Percentiles rank a stretch among this genome's conserved stretches.
phyloP scores from a whole-genome alignment of 495 filamentous ascomycete species.

The Hypoxylon rickii region DNA sequence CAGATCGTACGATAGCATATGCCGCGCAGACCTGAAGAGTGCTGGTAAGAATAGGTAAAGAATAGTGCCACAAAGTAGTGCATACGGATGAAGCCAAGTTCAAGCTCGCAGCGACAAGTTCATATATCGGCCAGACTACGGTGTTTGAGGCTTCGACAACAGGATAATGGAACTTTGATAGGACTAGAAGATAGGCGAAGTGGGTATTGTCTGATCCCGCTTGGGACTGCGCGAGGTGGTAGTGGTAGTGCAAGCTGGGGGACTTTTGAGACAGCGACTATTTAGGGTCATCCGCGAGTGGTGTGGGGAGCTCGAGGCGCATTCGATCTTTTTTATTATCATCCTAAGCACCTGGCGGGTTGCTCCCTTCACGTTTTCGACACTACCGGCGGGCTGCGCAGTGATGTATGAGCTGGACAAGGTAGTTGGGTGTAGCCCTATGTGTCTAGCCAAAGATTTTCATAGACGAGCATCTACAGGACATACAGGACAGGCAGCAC shows the following conservation, averaged over 20 bases:
- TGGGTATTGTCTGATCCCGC: constrained; percentile 38
- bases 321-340: constrained; percentile 36
- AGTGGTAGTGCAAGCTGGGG: constrained; percentile 38
- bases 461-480: constrained; percentile 19
- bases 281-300: constrained; percentile 30
- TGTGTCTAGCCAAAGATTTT: constrained; percentile 25
- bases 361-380: constrained; percentile 20
- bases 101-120: constrained; percentile 22
- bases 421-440: constrained; percentile 38
- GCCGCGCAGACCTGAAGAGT: constrained; percentile 18
- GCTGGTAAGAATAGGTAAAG: constrained; percentile 28
- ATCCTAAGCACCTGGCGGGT: constrained; percentile 15
- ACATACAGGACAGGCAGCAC: constrained; percentile 24
- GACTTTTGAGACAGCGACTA: constrained; percentile 40
- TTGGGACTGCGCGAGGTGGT: constrained; percentile 32
- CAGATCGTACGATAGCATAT: constrained; percentile 31
- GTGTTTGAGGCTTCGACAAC: constrained; percentile 37
- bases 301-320: constrained; percentile 30
- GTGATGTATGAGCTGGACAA: constrained; percentile 31
- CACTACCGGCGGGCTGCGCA: constrained; percentile 25
- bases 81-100: constrained; percentile 28
- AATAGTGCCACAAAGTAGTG: constrained; percentile 30
- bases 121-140: constrained; percentile 41
- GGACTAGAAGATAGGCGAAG: constrained; percentile 25
- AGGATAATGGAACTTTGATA: constrained; percentile 31